Base-by-base conservation (phyloP, 306 rosid genomes). In the Cucumis hystrix region DNA sequence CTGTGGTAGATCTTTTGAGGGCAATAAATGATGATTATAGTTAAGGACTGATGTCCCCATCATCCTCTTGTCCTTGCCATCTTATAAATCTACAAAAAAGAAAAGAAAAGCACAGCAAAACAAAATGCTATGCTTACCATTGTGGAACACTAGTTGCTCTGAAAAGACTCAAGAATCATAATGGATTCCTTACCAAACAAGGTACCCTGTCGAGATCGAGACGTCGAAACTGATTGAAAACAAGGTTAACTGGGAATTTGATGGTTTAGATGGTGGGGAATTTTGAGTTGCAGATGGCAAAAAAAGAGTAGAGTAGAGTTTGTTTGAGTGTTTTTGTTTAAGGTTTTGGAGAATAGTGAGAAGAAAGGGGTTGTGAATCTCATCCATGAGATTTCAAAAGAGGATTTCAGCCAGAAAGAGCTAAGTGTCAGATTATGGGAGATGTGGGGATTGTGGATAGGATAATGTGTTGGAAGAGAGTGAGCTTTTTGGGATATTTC, bases 41-140 rank as follows among this genome's bases (percentile, higher is more conserved):
- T 79, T 79, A 43, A 91, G 96, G 93, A 91, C 97, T 73, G 79
- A 41, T 78, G 97, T 88, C 97, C 96, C 83, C 82, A 81, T 89
- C 93, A 91, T 91, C 67, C 79, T 87, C 76, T 81, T 86, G 84
- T 54, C 82, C 78, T 82, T 83, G 79, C 89, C 93, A 92, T 88
- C 23, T 57, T 57, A 39, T 7, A 57, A 54, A 33, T 59, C 33
- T 21, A 57, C 51, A 17, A 9, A 56, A 75, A 33, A 23, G 25
- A 28, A 28, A 3, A 33, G 5, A 33, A 33, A 13, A 10, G 47
- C 71, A 37, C 78, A 39, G 30, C 64, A 57, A 57, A 40, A 37
- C 13, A 56, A n/a, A 52, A 52, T 33, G 70, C 21, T 33, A 30
- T 16, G 70, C 70, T 30, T 63, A 17, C 69, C 78, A 55, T 51